Evolutionary conservation across 1,284 basidiomycete species (phyloP).

Genomic region (Amylostereum areolatum): DNA sequence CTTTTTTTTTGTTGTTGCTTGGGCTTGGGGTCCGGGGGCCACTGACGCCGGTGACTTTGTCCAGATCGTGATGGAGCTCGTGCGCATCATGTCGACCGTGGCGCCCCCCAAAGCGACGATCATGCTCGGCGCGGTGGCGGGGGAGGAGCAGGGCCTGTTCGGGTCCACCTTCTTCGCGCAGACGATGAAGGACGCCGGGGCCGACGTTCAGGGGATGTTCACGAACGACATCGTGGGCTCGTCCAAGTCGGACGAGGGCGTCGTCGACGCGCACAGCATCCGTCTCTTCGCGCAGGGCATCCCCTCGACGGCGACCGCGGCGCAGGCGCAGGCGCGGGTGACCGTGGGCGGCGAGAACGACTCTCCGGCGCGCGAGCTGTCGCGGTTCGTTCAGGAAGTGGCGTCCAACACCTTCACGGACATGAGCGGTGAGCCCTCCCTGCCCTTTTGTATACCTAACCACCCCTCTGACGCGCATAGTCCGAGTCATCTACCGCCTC

Average conservation of each 20-base stretch:
- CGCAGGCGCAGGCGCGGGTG: constrained; percentile 26
- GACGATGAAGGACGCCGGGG: constrained; percentile 31
- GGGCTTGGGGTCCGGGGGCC: neutral
- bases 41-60: neutral
- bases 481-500: constrained; percentile 41
- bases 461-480: constrained; percentile 17
- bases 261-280: constrained; percentile 38
- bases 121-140: constrained; percentile 44
- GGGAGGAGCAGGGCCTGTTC: constrained; percentile 47
- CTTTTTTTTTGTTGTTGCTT: neutral
- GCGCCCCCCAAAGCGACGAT: constrained; percentile 40
- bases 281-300: constrained; percentile 45
- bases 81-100: constrained; percentile 40
- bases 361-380: constrained; percentile 42
- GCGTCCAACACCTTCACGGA: constrained; percentile 37
- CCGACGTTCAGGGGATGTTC: constrained; percentile 50
- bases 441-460: neutral
- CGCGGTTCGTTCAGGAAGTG: constrained; percentile 43
- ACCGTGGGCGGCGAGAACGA: constrained; percentile 48
- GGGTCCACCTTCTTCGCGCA: constrained; percentile 42
- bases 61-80: constrained; percentile 39
- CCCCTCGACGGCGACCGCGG: constrained; percentile 34
- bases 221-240: constrained; percentile 48
- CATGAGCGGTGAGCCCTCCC: constrained; percentile 36
- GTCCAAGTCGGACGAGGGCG: constrained; percentile 40